These are phyloP conservation scores for Linnemannia schmuckeri DNA, from an alignment of 192 early-diverging fungal species.

Conservation along the genomic window DNA sequence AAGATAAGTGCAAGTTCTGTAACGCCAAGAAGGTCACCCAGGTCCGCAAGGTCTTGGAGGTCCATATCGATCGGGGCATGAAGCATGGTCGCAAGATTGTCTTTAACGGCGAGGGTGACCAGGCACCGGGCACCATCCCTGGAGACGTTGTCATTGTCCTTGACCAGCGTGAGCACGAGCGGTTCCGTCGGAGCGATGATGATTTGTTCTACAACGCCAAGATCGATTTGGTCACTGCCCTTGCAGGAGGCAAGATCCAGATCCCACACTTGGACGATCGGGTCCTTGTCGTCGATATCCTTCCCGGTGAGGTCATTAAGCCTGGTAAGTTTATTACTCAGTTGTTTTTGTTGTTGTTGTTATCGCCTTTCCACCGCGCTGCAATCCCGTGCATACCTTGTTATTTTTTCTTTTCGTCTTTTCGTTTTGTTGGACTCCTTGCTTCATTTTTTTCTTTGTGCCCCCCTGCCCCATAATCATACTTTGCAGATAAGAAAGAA, in stretches of 20 bases:
- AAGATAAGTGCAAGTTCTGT: constrained; percentile 91
- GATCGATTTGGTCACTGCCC: constrained; percentile 92
- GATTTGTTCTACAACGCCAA: constrained; percentile 91
- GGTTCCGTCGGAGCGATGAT: constrained; percentile 91
- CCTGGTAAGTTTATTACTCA: constrained; percentile 66
- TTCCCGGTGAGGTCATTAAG: constrained; percentile 95
- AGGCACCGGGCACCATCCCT: constrained; percentile 89
- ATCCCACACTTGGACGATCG: constrained; percentile 95
- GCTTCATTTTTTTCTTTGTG: neutral
- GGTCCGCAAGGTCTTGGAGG: constrained; percentile 97
- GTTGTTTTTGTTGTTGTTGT: too few species aligned
- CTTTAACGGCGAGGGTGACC: constrained; percentile 96
- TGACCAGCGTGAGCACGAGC: constrained; percentile 91
- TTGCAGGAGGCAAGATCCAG: constrained; percentile 92
- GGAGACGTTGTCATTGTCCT: constrained; percentile 97
- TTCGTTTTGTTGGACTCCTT: neutral
- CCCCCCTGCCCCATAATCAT: constrained; percentile 1
- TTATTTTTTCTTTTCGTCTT: neutral
- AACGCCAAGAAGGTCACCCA: constrained; percentile 84
- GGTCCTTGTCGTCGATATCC: constrained; percentile 84
- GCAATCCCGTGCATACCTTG: neutral
- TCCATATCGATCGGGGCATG: constrained; percentile 98
- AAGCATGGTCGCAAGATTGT: constrained; percentile 92
- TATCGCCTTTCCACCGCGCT: neutral
- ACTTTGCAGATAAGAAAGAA: neutral